Evolutionary conservation across 2,329 filamentous ascomycete genomes (phyloP).

Genomic region (Diaporthe eres): DNA sequence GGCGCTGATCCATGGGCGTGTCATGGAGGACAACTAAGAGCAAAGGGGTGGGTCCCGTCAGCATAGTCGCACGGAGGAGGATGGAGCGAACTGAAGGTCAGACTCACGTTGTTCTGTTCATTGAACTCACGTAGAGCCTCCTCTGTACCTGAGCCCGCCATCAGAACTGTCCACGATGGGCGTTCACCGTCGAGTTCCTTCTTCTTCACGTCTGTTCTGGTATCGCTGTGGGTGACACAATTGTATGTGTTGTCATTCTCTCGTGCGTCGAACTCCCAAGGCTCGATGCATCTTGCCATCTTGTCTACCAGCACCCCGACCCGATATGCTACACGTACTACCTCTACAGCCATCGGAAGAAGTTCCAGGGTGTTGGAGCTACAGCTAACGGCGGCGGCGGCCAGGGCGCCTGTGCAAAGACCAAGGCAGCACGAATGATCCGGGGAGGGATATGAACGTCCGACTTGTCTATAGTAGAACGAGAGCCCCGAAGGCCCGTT

Average conservation of each 20-base stretch:
- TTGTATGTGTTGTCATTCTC: neutral
- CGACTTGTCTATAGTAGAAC: neutral
- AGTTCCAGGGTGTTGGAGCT: constrained; percentile 2
- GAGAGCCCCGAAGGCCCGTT: too few species aligned
- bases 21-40: neutral
- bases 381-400: constrained; percentile 3
- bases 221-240: too few species aligned
- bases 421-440: constrained; percentile 4
- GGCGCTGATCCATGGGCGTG: neutral
- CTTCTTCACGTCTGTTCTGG: too few species aligned
- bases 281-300: neutral
- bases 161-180: neutral
- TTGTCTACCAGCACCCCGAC: neutral
- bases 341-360: neutral
- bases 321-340: neutral
- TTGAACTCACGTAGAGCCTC: neutral
- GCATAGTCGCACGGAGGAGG: too few species aligned
- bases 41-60: neutral
- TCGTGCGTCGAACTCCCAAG: too few species aligned
- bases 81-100: too few species aligned
- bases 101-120: neutral
- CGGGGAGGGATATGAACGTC: neutral
- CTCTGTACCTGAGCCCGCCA: neutral
- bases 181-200: neutral
- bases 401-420: constrained; percentile 10